phyloP scores from a whole-genome alignment of 495 filamentous ascomycete species.

The Darksidea phi region DNA sequence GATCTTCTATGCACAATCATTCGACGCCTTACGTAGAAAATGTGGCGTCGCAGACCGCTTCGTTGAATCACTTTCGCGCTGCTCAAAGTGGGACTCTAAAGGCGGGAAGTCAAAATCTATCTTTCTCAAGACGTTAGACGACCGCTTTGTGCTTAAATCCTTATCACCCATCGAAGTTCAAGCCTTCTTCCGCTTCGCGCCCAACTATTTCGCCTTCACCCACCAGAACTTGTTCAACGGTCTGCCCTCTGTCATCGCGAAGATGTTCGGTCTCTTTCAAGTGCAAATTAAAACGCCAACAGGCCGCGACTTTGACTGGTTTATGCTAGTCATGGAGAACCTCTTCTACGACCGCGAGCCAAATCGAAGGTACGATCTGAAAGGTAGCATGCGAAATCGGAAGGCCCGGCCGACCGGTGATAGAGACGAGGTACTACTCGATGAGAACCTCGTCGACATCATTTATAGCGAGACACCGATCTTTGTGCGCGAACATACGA shows the following conservation, averaged over 20 bases:
- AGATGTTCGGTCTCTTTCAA: conserved; percentile 99
- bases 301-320: conserved; percentile 91
- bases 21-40: conserved; percentile 89
- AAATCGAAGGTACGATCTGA: conserved; percentile 85
- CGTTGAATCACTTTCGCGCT: conserved; percentile 89
- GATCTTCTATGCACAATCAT: conserved; percentile 96
- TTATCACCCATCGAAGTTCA: conserved; percentile 86
- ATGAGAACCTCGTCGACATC: conserved; percentile 99
- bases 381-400: conserved; percentile 97
- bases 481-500: conserved; percentile 89
- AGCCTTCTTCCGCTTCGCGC: conserved; percentile 91
- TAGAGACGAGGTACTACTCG: conserved; percentile 90
- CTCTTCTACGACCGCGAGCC: conserved; percentile 94
- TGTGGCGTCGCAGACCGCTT: conserved; percentile 92
- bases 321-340: conserved; percentile 96
- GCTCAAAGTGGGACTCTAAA: conserved; percentile 97
- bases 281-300: conserved; percentile 93
- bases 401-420: conserved; percentile 94
- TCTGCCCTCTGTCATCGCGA: conserved; percentile 93
- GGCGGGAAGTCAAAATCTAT: conserved; percentile 97
- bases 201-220: conserved; percentile 97
- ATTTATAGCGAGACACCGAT: conserved; percentile 90
- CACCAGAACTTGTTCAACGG: conserved; percentile 94
- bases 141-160: conserved; percentile 88
- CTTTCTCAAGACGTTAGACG: conserved; percentile 96